Evolutionary conservation across 1,284 basidiomycete genomes (phyloP), one percentile per base, ranked within the genome.

Genomic region (Trichosporon sp.): DNA sequence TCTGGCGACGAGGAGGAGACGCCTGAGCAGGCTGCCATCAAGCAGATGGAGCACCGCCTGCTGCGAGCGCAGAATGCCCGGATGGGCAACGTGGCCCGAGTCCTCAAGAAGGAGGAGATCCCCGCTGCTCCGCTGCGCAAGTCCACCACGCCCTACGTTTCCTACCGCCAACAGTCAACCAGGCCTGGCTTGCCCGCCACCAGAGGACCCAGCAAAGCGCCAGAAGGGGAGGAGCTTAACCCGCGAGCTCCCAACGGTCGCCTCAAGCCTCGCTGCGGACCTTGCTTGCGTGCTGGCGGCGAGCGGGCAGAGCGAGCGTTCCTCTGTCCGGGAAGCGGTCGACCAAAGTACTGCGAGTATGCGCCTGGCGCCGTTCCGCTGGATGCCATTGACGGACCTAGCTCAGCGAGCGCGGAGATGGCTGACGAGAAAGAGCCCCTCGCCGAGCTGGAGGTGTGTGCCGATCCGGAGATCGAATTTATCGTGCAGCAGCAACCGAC

Each of bases 311-410:
- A 59, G 4, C 16, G 64, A 14, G 68, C 71, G 12, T 26, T 46
- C 31, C 65, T 64, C 40, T 72, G 71, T 38, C 61, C 51, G 21
- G 71, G 71, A 2, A 59, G 71, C 5, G 21, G 14, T 5, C 56
- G 71, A 16, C 68, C 65, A 2, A 32, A 38, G 8, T 35, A 48
- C 19, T 69, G 68, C 46, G 32, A 63, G 10, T 63, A 63, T 14
- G 59, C 59, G 7, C 59, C 59, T 37, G 35, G 59, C 6, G 59
- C 59, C 2, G 12, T 14, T n/a, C 1, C 32, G 12, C 16, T 6
- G 11, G 32, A 16, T 32, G 32, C 31, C 59, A 11, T 16, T 10
- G 14, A 14, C 32, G 7, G 7, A 6, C 14, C 31, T n/a, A 35
- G 16, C 59, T 11, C 4, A 16, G 26, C 10, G 1, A 32, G 12